phyloP scores from a whole-genome alignment of 208 protist species.

The Endotrypanum monterogeii region DNA sequence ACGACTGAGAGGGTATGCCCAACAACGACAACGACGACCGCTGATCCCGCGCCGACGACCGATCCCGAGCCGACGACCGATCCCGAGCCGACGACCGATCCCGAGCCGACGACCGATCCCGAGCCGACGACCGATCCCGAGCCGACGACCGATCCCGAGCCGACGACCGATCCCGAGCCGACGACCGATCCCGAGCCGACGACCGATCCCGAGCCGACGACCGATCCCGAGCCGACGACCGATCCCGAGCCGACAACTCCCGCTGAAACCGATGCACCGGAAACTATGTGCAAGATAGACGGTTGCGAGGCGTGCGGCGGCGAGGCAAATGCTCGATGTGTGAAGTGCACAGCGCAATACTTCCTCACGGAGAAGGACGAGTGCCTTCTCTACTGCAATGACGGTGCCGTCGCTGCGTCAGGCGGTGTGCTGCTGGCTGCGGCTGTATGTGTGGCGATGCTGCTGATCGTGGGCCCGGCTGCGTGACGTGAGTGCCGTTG shows the following conservation, averaged over 20 bases:
- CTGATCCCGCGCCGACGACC: neutral
- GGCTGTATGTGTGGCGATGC: neutral
- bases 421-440: neutral
- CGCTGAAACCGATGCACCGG: neutral
- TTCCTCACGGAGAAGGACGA: neutral
- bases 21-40: neutral
- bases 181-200: too few relatives aligned
- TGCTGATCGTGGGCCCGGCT: neutral
- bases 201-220: too few relatives aligned
- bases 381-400: neutral
- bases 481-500: neutral
- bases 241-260: too few relatives aligned
- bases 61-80: too few relatives aligned
- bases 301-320: neutral
- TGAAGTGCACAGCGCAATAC: neutral
- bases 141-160: too few relatives aligned
- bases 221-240: too few relatives aligned
- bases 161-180: too few relatives aligned
- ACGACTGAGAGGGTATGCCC: neutral
- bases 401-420: neutral
- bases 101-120: too few relatives aligned
- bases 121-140: too few relatives aligned
- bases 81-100: too few relatives aligned
- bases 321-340: neutral
- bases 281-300: neutral